phyloP scores from a whole-genome alignment of 2,329 filamentous ascomycete genomes.

The Verticillium tricorpus region DNA sequence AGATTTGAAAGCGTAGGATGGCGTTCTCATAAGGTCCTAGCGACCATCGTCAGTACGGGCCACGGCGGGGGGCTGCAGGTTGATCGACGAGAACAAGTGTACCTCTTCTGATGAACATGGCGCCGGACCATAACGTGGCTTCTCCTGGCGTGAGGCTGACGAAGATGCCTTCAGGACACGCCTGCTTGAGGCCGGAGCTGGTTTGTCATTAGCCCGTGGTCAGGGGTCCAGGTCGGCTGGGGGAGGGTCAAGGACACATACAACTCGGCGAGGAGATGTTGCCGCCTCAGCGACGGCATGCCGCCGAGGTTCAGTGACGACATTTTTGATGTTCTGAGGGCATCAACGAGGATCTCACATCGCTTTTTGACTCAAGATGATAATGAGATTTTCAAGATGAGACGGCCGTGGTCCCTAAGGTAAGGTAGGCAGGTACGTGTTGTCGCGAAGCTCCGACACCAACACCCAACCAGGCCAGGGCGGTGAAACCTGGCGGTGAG shows the following conservation, averaged over 20 bases:
- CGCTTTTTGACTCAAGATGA: background rate
- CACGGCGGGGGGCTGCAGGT: background rate
- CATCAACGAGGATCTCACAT: background rate
- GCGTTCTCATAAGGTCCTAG: conserved; percentile 84
- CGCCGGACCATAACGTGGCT: conserved; percentile 80
- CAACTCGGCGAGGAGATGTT: conserved; percentile 81
- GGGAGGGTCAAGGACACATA: conserved; percentile 36
- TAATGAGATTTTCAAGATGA: background rate
- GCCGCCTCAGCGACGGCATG: conserved; percentile 59
- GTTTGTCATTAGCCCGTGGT: conserved; percentile 16
- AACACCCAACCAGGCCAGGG: conserved; percentile 5
- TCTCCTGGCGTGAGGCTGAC: conserved; percentile 79
- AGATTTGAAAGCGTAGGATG: conserved; percentile 84
- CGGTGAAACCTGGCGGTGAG: conserved; percentile 22
- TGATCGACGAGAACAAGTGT: conserved; percentile 10
- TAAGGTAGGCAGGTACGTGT: too few relatives aligned
- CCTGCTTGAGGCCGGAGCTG: conserved; percentile 76
- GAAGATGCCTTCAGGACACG: conserved; percentile 82
- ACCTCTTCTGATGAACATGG: conserved; percentile 89
- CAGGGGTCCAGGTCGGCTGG: conserved; percentile 1
- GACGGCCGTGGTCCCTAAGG: background rate
- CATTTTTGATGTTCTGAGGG: conserved; percentile 27
- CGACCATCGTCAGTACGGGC: conserved; percentile 7
- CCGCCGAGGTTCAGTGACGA: conserved; percentile 36
- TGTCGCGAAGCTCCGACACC: conserved; percentile 4